These are phyloP conservation scores for Myxozyma mucilagina DNA, from an alignment of 805 yeast species.

Conservation along the genomic window DNA sequence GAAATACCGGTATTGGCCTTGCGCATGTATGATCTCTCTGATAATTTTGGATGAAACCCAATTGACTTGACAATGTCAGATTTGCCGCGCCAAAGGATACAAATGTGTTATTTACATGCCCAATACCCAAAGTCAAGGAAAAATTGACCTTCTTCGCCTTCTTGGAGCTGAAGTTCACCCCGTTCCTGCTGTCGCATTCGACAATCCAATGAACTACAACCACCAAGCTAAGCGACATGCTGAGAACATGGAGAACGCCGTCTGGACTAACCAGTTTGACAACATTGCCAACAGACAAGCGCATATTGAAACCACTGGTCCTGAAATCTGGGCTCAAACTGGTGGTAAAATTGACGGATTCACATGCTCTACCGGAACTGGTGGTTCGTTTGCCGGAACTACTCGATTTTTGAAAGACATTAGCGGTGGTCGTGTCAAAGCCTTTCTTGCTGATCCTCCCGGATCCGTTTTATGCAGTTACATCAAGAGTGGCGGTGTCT, in stretches of 20 bases:
- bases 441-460: conserved; percentile 88
- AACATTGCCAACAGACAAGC: conserved; percentile 85
- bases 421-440: conserved; percentile 60
- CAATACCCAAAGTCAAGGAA: conserved; percentile 78
- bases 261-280: conserved; percentile 93
- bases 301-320: conserved; percentile 87
- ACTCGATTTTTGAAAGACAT: conserved; percentile 74
- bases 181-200: conserved; percentile 82
- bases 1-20: conserved; percentile 92
- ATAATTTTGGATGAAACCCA: neutral
- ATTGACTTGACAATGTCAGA: conserved; percentile 40
- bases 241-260: conserved; percentile 70
- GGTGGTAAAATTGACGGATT: conserved; percentile 77
- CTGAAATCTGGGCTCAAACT: conserved; percentile 86
- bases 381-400: conserved; percentile 87
- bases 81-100: conserved; percentile 78
- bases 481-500: conserved; percentile 67
- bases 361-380: conserved; percentile 91
- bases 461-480: conserved; percentile 83
- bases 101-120: conserved; percentile 89
- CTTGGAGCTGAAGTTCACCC: conserved; percentile 87
- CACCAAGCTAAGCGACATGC: conserved; percentile 87
- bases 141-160: conserved; percentile 69
- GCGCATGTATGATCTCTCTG: conserved; percentile 51
- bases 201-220: conserved; percentile 81